Evolutionary conservation across 2,329 filamentous ascomycete genomes (phyloP).

Genomic region (Tolypocladium guangdongense): DNA sequence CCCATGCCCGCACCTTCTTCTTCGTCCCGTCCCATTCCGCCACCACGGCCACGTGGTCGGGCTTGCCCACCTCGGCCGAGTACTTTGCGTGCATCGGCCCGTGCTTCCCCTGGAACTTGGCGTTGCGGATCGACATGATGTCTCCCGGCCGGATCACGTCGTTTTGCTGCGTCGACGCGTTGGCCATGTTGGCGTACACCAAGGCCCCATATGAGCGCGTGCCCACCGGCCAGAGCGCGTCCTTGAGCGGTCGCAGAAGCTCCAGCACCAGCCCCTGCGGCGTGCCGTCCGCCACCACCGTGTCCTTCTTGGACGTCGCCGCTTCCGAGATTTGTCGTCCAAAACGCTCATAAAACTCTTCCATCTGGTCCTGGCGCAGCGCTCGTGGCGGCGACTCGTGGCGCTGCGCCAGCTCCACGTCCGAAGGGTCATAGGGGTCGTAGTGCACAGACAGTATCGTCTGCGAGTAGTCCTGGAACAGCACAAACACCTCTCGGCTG

Average conservation of each 20-base stretch:
- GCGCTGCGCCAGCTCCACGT: constrained; percentile 69
- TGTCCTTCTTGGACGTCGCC: constrained; percentile 62
- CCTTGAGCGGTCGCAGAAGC: constrained; percentile 60
- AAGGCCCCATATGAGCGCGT: constrained; percentile 81
- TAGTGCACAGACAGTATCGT: constrained; percentile 76
- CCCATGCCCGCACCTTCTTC: constrained; percentile 93
- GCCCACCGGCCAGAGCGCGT: constrained; percentile 75
- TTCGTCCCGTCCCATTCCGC: constrained; percentile 97
- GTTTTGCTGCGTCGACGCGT: constrained; percentile 78
- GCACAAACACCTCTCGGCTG: constrained; percentile 72
- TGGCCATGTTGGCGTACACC: constrained; percentile 90
- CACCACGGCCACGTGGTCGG: constrained; percentile 82
- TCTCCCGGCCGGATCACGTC: constrained; percentile 93
- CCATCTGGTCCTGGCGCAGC: constrained; percentile 86
- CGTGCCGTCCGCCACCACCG: constrained; percentile 73
- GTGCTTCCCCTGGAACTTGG: constrained; percentile 89
- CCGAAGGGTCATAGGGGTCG: constrained; percentile 61
- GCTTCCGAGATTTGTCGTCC: constrained; percentile 67
- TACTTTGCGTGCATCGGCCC: constrained; percentile 96
- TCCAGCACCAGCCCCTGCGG: constrained; percentile 69
- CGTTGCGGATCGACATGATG: constrained; percentile 85
- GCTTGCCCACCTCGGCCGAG: constrained; percentile 73
- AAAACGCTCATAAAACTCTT: constrained; percentile 71
- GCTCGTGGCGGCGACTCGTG: constrained; percentile 75
- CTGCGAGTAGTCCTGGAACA: constrained; percentile 95